A percentile compares a stretch with the other conserved stretches of the same genome.
Conservation (phyloP, 192 early-diverging fungal species). For the Umbelopsis sp. region DNA sequence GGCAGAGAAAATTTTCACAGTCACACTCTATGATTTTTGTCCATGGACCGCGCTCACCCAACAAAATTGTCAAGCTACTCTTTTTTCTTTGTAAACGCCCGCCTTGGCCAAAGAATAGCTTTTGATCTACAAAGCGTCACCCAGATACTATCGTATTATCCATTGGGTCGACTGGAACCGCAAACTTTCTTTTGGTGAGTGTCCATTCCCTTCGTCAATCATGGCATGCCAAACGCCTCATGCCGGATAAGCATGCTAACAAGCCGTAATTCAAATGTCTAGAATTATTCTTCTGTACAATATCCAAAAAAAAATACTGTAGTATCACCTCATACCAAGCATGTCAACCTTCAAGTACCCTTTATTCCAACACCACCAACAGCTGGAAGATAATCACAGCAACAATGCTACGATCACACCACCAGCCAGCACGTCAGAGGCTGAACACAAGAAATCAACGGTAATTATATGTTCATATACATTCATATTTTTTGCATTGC, state of each 20-base stretch:
- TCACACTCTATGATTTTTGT: conserved; percentile 5
- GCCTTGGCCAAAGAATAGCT: conserved; percentile 6
- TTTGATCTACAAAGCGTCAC: conserved; percentile 16
- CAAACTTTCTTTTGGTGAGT: conserved; percentile 5
- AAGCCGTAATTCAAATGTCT: neutral
- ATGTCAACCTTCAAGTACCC: conserved; percentile 21
- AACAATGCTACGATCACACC: neutral
- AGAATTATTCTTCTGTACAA: conserved; percentile 10
- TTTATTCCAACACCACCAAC: conserved; percentile 19
- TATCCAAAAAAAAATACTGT: conserved; percentile 13
- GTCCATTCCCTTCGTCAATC: neutral
- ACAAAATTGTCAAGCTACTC: conserved; percentile 18
- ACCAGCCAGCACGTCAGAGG: conserved; percentile 5
- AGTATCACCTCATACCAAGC: conserved; percentile 19
- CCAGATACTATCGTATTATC: conserved; percentile 2
- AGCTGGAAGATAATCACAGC: conserved; percentile 6
- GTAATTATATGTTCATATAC: neutral
- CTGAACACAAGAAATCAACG: conserved; percentile 9
- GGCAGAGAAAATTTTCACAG: conserved; percentile 3
- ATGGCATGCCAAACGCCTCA: neutral
- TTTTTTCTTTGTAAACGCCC: conserved; percentile 4
- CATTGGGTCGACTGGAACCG: conserved; percentile 13
- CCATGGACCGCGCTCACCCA: conserved; percentile 14
- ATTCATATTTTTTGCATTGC: neutral
- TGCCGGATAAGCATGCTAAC: neutral